Evolutionary conservation across 805 yeast species (phyloP).

Genomic region (Starmera caribaea): DNA sequence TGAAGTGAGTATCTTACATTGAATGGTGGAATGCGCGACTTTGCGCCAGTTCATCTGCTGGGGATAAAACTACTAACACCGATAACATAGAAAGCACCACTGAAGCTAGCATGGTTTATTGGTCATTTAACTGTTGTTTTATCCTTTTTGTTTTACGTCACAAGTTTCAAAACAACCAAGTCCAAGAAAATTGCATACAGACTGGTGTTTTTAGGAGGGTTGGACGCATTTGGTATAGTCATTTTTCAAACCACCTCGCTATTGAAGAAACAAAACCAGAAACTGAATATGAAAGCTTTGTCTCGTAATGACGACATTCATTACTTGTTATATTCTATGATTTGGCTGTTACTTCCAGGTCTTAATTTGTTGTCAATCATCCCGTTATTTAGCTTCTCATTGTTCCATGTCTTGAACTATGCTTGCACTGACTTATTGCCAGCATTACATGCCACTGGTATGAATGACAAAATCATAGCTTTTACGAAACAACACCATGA

Average conservation of each 20-base stretch:
- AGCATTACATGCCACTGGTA: conserved; percentile 24
- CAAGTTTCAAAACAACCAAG: conserved; percentile 21
- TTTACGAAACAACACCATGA: conserved; percentile 50
- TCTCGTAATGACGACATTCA: conserved; percentile 62
- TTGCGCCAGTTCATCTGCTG: no score
- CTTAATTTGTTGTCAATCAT: conserved; percentile 50
- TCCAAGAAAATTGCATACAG: conserved; percentile 42
- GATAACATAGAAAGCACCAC: background rate
- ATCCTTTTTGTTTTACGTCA: conserved; percentile 28
- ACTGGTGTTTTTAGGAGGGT: conserved; percentile 49
- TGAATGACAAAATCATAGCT: conserved; percentile 23
- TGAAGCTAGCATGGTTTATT: conserved; percentile 72
- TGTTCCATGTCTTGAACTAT: conserved; percentile 76
- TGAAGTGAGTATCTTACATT: no score
- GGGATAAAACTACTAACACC: no score
- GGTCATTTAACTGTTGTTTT: conserved; percentile 44
- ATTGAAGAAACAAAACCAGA: conserved; percentile 19
- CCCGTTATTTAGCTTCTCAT: conserved; percentile 70
- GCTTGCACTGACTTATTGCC: conserved; percentile 60
- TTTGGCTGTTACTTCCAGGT: conserved; percentile 49
- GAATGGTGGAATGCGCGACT: no score
- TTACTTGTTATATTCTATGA: conserved; percentile 49
- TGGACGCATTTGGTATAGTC: conserved; percentile 70
- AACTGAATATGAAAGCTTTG: conserved; percentile 20
- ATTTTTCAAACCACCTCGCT: conserved; percentile 46